Conservation (phyloP, 1,284 basidiomycete genomes). For the Ustilago hordei region DNA sequence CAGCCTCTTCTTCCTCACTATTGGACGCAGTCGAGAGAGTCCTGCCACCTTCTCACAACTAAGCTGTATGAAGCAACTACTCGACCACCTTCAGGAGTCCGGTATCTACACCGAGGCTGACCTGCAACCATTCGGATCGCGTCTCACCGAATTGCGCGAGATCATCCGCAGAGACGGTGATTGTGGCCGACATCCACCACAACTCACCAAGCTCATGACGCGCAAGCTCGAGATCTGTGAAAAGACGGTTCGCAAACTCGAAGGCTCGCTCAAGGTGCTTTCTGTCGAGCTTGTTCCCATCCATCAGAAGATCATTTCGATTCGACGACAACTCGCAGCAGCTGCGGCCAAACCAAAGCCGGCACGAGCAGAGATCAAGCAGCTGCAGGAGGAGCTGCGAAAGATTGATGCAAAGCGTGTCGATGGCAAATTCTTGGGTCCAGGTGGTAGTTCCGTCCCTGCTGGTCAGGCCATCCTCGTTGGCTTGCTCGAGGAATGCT, state of each 20-base stretch:
- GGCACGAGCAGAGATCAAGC: conserved; percentile 87
- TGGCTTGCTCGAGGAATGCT: conserved; percentile 93
- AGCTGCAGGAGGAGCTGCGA: conserved; percentile 89
- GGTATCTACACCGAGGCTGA: conserved; percentile 68
- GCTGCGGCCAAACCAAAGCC: conserved; percentile 87
- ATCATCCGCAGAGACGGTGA: conserved; percentile 71
- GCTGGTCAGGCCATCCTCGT: conserved; percentile 79
- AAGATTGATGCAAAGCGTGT: conserved; percentile 89
- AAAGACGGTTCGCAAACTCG: conserved; percentile 61
- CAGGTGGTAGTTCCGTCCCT: conserved; percentile 86
- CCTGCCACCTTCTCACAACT: conserved; percentile 68
- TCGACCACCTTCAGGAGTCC: conserved; percentile 67
- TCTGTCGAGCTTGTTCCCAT: conserved; percentile 69
- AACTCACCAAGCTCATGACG: conserved; percentile 89
- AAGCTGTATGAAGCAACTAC: conserved; percentile 68
- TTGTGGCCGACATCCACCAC: conserved; percentile 82
- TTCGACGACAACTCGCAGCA: conserved; percentile 88
- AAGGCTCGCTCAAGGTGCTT: conserved; percentile 66
- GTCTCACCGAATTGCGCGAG: conserved; percentile 63
- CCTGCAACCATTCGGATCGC: conserved; percentile 63
- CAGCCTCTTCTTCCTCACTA: conserved; percentile 69
- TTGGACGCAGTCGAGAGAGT: conserved; percentile 66
- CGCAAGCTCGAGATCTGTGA: conserved; percentile 89
- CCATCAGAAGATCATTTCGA: conserved; percentile 80
- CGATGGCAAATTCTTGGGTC: conserved; percentile 94